These are phyloP conservation scores for Thinopyrum elongatum DNA, from an alignment of 176 grass and related monocot species.

Conservation along the genomic window DNA sequence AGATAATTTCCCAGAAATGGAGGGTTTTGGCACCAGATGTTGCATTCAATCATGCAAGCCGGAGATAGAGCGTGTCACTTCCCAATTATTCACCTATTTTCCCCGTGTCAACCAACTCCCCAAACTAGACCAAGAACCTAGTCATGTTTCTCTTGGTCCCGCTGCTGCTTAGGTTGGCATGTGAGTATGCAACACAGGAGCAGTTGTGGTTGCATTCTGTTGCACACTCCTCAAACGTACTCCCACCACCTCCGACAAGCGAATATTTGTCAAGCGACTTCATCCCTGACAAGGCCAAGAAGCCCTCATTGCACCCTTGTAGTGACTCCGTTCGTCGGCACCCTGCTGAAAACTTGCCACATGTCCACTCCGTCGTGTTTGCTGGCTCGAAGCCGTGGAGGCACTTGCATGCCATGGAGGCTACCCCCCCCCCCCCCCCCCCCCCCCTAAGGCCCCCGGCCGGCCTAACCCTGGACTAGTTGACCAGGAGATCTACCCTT, in stretches of 20 bases:
- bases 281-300: background rate
- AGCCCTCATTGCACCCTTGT: background rate
- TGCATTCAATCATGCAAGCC: background rate
- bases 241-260: background rate
- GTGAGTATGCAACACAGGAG: background rate
- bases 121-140: background rate
- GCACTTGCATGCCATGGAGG: background rate
- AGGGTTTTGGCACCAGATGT: background rate
- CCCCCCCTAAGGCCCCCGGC: no score
- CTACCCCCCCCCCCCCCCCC: no score
- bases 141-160: background rate
- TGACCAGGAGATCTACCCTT: no score
- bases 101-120: background rate
- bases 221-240: background rate
- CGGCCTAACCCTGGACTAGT: no score
- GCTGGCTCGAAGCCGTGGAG: background rate
- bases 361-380: background rate
- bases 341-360: background rate
- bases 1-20: background rate
- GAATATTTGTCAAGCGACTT: background rate
- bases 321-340: background rate
- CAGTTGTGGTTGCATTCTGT: background rate
- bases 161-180: background rate
- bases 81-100: background rate
- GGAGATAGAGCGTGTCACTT: background rate